phyloP scores from a whole-genome alignment of 1,284 basidiomycete species.

The Trichosporon asahii region DNA sequence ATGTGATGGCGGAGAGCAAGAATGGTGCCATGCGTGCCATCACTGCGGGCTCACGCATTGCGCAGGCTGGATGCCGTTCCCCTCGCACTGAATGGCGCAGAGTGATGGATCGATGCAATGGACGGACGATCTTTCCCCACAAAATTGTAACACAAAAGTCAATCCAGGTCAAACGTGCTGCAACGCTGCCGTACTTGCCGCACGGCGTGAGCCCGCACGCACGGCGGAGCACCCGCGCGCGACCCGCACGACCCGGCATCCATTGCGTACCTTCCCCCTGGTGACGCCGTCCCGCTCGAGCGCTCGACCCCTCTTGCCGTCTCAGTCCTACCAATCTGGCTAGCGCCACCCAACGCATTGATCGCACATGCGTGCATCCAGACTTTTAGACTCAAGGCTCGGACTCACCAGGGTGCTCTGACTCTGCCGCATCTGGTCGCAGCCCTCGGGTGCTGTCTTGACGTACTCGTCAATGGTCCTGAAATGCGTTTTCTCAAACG shows the following conservation, averaged over 20 bases:
- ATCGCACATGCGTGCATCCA: not conserved
- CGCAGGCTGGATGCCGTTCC: not conserved
- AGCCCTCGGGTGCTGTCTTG: not conserved
- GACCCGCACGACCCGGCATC: not conserved
- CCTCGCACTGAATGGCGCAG: not conserved
- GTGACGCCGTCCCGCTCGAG: slow-evolving; percentile 7
- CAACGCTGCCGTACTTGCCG: not conserved
- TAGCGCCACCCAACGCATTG: slow-evolving; percentile 7
- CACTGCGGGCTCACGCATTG: not conserved
- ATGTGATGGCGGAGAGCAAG: not conserved
- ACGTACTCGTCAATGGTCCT: not conserved
- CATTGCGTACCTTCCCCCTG: not conserved
- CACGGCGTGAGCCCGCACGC: not conserved
- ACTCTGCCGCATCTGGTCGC: not conserved
- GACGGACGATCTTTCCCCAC: slow-evolving; percentile 8
- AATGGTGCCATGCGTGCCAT: not conserved
- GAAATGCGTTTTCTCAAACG: not conserved
- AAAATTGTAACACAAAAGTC: slow-evolving; percentile 4
- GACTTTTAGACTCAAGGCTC: not conserved
- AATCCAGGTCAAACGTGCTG: not conserved
- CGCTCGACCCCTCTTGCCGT: not conserved
- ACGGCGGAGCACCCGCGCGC: not conserved
- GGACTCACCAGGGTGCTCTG: not conserved
- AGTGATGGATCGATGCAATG: slow-evolving; percentile 2
- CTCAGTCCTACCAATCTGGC: slow-evolving; percentile 1